Percentiles rank a stretch among this genome's conserved stretches.
phyloP scores from a whole-genome alignment of 768 basidiomycete genomes.

The Albatrellus ellisii region DNA sequence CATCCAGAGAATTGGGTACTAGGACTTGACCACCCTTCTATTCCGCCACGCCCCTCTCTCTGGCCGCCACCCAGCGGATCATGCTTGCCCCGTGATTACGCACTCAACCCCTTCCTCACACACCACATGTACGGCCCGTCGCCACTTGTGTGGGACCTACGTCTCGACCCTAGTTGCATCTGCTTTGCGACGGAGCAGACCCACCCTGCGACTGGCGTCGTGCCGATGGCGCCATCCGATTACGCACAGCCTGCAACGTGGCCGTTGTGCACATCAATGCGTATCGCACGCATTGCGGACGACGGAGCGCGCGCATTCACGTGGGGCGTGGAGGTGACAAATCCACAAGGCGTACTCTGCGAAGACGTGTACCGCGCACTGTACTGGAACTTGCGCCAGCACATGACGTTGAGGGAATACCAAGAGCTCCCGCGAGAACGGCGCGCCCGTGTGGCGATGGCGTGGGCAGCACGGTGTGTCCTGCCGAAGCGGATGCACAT shows the following conservation, averaged over 20 bases:
- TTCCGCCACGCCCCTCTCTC: conserved; percentile 23
- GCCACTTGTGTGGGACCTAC: conserved; percentile 38
- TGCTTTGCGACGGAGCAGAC: conserved; percentile 17
- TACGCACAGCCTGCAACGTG: conserved; percentile 49
- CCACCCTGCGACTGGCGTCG: conserved; percentile 20
- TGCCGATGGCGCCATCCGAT: conserved; percentile 12
- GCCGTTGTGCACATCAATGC: conserved; percentile 45
- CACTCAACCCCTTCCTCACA: conserved; percentile 44
- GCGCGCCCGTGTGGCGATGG: background rate
- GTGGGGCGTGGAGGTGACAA: conserved; percentile 43
- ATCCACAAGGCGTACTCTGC: conserved; percentile 32
- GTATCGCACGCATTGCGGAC: conserved; percentile 38
- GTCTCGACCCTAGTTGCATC: conserved; percentile 12
- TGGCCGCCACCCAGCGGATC: conserved; percentile 19
- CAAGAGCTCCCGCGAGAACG: conserved; percentile 13
- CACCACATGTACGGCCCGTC: conserved; percentile 29
- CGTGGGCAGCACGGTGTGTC: conserved; percentile 10
- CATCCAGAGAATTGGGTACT: conserved; percentile 37
- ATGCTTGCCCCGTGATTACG: conserved; percentile 32
- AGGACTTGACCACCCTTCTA: conserved; percentile 20
- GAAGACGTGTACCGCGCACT: conserved; percentile 38
- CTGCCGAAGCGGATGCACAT: conserved; percentile 18
- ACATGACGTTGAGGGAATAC: conserved; percentile 18
- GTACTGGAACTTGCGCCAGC: conserved; percentile 27
- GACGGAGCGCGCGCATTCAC: conserved; percentile 34